Percentiles rank a stretch among this genome's conserved stretches.
These are phyloP conservation scores for Boletus tylopilopsis DNA, from an alignment of 768 basidiomycete genomes.

Conservation along the genomic window DNA sequence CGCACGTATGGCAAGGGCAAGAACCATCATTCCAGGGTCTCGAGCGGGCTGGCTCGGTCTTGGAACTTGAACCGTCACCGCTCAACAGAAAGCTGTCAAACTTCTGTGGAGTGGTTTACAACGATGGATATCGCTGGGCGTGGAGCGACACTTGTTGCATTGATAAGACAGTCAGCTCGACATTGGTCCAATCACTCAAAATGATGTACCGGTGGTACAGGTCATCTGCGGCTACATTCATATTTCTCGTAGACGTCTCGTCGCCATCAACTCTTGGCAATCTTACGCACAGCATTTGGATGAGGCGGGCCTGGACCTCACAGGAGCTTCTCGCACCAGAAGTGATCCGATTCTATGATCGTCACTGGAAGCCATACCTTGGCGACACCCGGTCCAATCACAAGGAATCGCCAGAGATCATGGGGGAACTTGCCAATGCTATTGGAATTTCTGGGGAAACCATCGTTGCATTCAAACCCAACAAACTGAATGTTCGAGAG, in stretches of 20 bases:
- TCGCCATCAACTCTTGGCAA: neutral
- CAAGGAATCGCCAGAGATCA: slow-evolving; percentile 9
- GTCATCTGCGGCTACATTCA: slow-evolving; percentile 2
- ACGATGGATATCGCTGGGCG: slow-evolving; percentile 12
- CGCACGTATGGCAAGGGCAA: slow-evolving; percentile 10
- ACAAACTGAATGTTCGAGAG: slow-evolving; percentile 3
- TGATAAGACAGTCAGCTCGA: slow-evolving; percentile 5
- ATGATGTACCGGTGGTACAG: slow-evolving; percentile 16
- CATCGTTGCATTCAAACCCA: slow-evolving; percentile 1
- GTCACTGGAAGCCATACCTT: slow-evolving; percentile 10
- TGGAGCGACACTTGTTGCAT: slow-evolving; percentile 15
- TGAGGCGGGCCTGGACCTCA: slow-evolving; percentile 15
- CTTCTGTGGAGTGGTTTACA: slow-evolving; percentile 6
- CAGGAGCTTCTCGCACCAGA: slow-evolving; percentile 14
- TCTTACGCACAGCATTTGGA: slow-evolving; percentile 2
- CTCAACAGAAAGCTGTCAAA: slow-evolving; percentile 2
- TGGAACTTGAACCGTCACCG: slow-evolving; percentile 1
- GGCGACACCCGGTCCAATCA: slow-evolving; percentile 3
- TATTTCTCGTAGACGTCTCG: neutral
- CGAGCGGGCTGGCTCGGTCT: neutral
- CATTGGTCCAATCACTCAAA: slow-evolving; percentile 6
- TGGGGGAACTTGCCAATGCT: slow-evolving; percentile 6
- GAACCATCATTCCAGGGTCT: slow-evolving; percentile 12
- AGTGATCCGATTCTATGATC: slow-evolving; percentile 8
- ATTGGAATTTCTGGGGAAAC: slow-evolving; percentile 1